phyloP scores from a whole-genome alignment of 78 protist genomes.

The Dictyostelium capitatum region DNA sequence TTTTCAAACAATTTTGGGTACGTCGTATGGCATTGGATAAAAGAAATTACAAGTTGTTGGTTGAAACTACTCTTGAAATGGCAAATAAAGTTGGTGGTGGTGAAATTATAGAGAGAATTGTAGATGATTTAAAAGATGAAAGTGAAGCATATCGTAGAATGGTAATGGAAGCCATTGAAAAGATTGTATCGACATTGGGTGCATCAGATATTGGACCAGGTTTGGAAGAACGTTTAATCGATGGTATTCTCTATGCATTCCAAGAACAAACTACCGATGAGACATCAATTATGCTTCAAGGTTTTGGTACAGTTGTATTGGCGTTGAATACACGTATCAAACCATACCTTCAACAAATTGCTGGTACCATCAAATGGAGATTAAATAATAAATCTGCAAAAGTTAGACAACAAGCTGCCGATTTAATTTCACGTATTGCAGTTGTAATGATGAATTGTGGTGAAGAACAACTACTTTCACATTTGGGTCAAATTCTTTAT shows the following conservation, averaged over 20 bases:
- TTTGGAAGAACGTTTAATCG: slow-evolving; percentile 96
- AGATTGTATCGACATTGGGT: slow-evolving; percentile 91
- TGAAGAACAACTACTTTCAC: slow-evolving; percentile 92
- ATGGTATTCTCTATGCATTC: slow-evolving; percentile 97
- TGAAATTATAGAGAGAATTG: slow-evolving; percentile 91
- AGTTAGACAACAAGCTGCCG: slow-evolving; percentile 97
- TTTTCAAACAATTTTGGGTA: slow-evolving; percentile 96
- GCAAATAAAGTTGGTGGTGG: slow-evolving; percentile 97
- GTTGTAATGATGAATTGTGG: slow-evolving; percentile 94
- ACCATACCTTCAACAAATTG: slow-evolving; percentile 95
- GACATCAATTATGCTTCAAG: slow-evolving; percentile 89
- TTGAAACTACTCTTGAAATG: slow-evolving; percentile 98
- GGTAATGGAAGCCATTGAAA: slow-evolving; percentile 95
- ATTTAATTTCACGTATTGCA: slow-evolving; percentile 96
- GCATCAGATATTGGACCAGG: slow-evolving; percentile 93
- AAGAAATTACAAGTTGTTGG: slow-evolving; percentile 91
- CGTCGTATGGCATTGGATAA: slow-evolving; percentile 96
- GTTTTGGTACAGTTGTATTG: slow-evolving; percentile 95
- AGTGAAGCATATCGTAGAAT: slow-evolving; percentile 95
- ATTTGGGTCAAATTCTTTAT: slow-evolving; percentile 95
- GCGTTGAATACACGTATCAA: slow-evolving; percentile 94
- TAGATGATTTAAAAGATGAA: slow-evolving; percentile 97
- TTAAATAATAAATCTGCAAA: slow-evolving; percentile 91
- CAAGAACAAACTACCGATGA: slow-evolving; percentile 95
- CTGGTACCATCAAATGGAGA: slow-evolving; percentile 96